Percentiles rank a stretch among this genome's conserved stretches.
Evolutionary conservation across 805 yeast genomes (phyloP).

Genomic region (Saturnispora halmiae): DNA sequence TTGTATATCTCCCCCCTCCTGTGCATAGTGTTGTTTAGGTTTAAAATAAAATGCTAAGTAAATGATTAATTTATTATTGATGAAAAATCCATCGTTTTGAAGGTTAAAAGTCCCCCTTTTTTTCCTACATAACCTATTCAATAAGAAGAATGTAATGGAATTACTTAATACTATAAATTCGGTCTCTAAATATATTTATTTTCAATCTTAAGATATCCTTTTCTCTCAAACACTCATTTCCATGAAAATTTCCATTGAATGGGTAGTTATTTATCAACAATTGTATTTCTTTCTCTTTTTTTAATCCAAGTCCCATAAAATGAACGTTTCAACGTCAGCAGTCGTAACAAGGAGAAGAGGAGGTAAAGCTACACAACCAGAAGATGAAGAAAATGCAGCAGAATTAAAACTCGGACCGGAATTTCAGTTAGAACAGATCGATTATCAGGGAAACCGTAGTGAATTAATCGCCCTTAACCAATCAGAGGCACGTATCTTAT

Average conservation of each 20-base stretch:
- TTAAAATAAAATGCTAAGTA: too few species aligned
- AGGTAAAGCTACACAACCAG: constrained; percentile 47
- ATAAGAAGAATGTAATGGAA: too few species aligned
- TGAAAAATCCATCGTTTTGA: too few species aligned
- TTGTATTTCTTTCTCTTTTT: too few species aligned
- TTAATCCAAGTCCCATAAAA: constrained; percentile 20
- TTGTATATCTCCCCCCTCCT: background rate
- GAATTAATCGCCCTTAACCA: constrained; percentile 78
- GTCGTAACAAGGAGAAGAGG: constrained; percentile 77
- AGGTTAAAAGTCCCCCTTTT: too few species aligned
- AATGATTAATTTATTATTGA: too few species aligned
- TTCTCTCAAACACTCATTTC: too few species aligned
- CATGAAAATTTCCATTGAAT: too few species aligned
- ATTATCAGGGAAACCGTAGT: constrained; percentile 70
- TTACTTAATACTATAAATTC: too few species aligned
- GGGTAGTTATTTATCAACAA: constrained; percentile 1
- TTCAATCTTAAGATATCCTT: too few species aligned
- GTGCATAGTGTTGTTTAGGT: background rate
- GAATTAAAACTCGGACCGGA: constrained; percentile 85
- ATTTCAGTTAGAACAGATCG: constrained; percentile 70
- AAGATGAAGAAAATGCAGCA: constrained; percentile 90
- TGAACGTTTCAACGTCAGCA: constrained; percentile 88
- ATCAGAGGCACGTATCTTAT: constrained; percentile 82
- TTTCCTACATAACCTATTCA: too few species aligned
- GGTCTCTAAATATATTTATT: background rate